Evolutionary conservation across 805 yeast genomes (phyloP).

Genomic region (Wickerhamiella alocasiicola): DNA sequence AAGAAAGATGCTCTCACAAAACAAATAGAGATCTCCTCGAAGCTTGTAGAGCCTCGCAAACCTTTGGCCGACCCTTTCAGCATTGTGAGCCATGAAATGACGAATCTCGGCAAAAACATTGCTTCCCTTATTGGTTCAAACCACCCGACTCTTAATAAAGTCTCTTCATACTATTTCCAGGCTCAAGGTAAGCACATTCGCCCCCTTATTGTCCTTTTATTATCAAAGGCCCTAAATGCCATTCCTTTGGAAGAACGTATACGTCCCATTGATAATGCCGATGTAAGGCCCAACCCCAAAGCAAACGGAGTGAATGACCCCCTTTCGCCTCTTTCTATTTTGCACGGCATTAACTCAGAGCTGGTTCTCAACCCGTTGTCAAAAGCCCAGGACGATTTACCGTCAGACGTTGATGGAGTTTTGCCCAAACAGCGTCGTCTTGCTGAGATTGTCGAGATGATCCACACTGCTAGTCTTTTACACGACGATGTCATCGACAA

Average conservation of each 20-base stretch:
- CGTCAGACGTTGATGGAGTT: slow-evolving; percentile 60
- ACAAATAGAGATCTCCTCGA: slow-evolving; percentile 23
- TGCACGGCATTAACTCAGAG: slow-evolving; percentile 84
- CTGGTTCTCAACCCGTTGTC: slow-evolving; percentile 70
- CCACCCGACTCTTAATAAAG: slow-evolving; percentile 83
- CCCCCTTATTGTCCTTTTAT: slow-evolving; percentile 73
- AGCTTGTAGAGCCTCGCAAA: slow-evolving; percentile 26
- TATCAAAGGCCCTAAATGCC: slow-evolving; percentile 62
- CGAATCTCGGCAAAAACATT: slow-evolving; percentile 72
- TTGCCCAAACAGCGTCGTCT: slow-evolving; percentile 88
- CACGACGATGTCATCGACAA: slow-evolving; percentile 96
- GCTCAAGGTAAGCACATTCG: slow-evolving; percentile 93
- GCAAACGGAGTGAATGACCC: slow-evolving; percentile 29
- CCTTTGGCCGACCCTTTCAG: slow-evolving; percentile 73
- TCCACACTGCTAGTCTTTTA: slow-evolving; percentile 87
- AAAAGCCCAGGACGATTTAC: slow-evolving; percentile 61
- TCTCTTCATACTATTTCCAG: slow-evolving; percentile 89
- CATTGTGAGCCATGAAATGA: slow-evolving; percentile 87
- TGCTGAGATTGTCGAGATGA: slow-evolving; percentile 97
- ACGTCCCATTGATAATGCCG: slow-evolving; percentile 37
- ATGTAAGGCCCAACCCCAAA: slow-evolving; percentile 22
- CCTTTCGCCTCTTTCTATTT: slow-evolving; percentile 66
- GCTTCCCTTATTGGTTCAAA: slow-evolving; percentile 82
- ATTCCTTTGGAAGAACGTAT: slow-evolving; percentile 62
- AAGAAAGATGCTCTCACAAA: slow-evolving; percentile 12